Evolutionary conservation across 306 rosid genomes (phyloP).

Genomic region (Rosa multiflora): DNA sequence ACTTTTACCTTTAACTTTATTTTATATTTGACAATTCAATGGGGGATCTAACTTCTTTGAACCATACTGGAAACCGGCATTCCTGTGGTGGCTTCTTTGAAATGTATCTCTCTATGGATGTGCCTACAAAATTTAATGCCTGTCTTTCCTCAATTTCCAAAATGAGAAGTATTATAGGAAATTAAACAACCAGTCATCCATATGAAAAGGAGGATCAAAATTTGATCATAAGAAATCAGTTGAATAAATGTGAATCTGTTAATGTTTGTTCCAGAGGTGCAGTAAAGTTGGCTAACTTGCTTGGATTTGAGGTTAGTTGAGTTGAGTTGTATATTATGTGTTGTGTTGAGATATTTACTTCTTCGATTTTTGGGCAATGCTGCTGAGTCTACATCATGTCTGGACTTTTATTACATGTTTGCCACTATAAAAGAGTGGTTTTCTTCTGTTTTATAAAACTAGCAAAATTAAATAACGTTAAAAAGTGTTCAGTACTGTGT

Average conservation of each 20-base stretch:
- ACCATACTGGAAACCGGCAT: not conserved
- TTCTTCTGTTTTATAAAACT: too few species aligned
- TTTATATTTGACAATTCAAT: not conserved
- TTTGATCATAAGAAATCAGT: too few species aligned
- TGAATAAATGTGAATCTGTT: too few species aligned
- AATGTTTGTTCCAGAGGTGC: not conserved
- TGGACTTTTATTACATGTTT: too few species aligned
- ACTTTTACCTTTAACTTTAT: not conserved
- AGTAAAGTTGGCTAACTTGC: not conserved
- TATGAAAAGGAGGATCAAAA: too few species aligned
- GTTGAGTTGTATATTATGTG: not conserved
- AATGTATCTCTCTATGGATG: too few species aligned
- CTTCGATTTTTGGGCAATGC: not conserved
- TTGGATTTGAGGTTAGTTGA: not conserved
- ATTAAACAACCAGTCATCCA: too few species aligned
- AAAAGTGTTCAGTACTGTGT: constrained; percentile 36
- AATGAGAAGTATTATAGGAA: too few species aligned
- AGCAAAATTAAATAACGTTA: too few species aligned
- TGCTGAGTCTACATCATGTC: not conserved
- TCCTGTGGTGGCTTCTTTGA: too few species aligned
- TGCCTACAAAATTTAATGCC: too few species aligned
- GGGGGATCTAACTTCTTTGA: not conserved
- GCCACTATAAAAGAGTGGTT: not conserved
- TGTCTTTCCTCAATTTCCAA: too few species aligned
- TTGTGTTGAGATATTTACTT: not conserved